Evolutionary conservation across 495 filamentous ascomycete species (phyloP).

Genomic region (Xylaria grammica): DNA sequence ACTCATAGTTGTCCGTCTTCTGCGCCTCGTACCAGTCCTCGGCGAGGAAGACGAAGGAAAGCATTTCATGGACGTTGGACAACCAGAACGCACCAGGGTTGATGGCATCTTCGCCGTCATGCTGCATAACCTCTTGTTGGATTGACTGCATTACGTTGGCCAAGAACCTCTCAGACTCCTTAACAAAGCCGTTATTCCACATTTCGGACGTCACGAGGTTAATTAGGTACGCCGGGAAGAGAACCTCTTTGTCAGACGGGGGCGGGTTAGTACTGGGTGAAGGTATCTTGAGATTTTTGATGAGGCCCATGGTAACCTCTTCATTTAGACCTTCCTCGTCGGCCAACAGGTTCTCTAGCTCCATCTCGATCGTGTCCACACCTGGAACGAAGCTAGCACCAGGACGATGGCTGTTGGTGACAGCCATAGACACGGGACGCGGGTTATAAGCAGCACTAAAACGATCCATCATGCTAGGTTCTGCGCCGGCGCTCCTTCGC

Average conservation of each 20-base stretch:
- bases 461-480: constrained; percentile 78
- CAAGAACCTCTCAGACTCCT: constrained; percentile 98
- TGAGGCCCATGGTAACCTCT: constrained; percentile 93
- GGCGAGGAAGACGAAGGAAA: constrained; percentile 98
- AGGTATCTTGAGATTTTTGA: constrained; percentile 94
- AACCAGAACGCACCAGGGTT: constrained; percentile 99
- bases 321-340: constrained; percentile 96
- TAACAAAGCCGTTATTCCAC: constrained; percentile 99
- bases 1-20: constrained; percentile 99
- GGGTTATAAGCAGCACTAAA: constrained; percentile 93
- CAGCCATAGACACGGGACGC: constrained; percentile 91
- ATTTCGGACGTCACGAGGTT: constrained; percentile 99
- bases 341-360: constrained; percentile 89
- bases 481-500: constrained; percentile 90
- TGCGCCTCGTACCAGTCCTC: constrained; percentile 99
- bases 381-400: constrained; percentile 73
- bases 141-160: constrained; percentile 99
- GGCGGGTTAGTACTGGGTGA: constrained; percentile 80
- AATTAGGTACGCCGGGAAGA: constrained; percentile 98
- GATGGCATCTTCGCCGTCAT: constrained; percentile 95
- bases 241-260: constrained; percentile 95
- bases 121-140: constrained; percentile 98
- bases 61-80: constrained; percentile 99
- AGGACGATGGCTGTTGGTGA: constrained; percentile 67
- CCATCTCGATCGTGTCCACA: constrained; percentile 86